A percentile compares a stretch with the other conserved stretches of the same genome.
Conservation (phyloP, 768 basidiomycete species). For the Russula sp. region DNA sequence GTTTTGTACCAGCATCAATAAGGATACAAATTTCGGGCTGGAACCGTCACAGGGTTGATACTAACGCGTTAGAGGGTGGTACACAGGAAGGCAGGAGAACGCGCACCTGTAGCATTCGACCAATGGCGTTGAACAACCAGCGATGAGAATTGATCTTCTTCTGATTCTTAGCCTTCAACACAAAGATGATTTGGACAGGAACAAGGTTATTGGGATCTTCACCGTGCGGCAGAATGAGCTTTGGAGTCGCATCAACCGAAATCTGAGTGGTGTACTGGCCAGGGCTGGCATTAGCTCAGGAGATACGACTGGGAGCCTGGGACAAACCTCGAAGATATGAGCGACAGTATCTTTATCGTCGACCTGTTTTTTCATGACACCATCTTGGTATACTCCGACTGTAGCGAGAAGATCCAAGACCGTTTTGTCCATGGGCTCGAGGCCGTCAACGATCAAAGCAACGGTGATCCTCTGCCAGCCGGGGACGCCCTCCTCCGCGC, state of each 20-base stretch:
- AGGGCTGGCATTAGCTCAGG: conserved; percentile 6
- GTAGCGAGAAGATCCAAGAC: conserved; percentile 85
- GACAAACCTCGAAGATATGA: conserved; percentile 84
- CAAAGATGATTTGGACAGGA: conserved; percentile 86
- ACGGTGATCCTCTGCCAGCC: conserved; percentile 91
- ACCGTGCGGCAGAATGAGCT: conserved; percentile 82
- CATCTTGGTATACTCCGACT: conserved; percentile 90
- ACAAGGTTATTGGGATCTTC: conserved; percentile 90
- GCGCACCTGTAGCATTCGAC: conserved; percentile 63
- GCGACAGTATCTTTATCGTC: conserved; percentile 86
- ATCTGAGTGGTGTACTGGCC: conserved; percentile 91
- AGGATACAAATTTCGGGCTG: conserved; percentile 90
- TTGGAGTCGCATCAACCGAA: conserved; percentile 85
- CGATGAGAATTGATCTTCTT: conserved; percentile 96
- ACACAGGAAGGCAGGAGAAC: conserved; percentile 11
- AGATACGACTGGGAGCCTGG: not conserved
- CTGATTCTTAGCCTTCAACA: conserved; percentile 89
- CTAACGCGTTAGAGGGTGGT: not conserved
- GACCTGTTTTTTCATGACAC: conserved; percentile 88
- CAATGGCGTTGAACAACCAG: conserved; percentile 94
- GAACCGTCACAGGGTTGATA: conserved; percentile 6
- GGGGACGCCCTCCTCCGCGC: conserved; percentile 76
- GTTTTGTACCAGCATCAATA: conserved; percentile 94
- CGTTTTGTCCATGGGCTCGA: conserved; percentile 93
- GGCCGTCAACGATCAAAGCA: conserved; percentile 85